These are phyloP conservation scores for Colletotrichum tabaci DNA, from an alignment of 2,329 filamentous ascomycete species.

Conservation along the genomic window DNA sequence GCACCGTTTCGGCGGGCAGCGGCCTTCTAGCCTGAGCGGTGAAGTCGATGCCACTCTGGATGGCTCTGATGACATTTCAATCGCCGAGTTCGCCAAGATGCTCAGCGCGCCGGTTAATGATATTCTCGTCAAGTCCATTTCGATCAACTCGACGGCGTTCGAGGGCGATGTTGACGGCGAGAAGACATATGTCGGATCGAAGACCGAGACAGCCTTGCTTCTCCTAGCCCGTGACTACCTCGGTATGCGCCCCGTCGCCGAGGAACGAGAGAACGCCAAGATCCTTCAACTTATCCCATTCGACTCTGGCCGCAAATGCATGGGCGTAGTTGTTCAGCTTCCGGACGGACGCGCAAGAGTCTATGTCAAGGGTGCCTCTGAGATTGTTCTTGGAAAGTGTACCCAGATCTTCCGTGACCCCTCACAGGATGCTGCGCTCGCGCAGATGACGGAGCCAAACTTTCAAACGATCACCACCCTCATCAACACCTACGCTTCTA, in stretches of 20 bases:
- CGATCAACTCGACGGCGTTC: constrained; percentile 81
- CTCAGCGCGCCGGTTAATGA: constrained; percentile 65
- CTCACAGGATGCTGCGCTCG: constrained; percentile 58
- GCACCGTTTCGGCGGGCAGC: constrained; percentile 67
- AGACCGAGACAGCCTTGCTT: constrained; percentile 83
- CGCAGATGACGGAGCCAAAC: constrained; percentile 66
- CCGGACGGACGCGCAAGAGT: constrained; percentile 68
- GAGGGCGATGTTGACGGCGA: constrained; percentile 80
- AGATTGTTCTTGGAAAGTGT: constrained; percentile 74
- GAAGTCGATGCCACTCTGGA: constrained; percentile 47
- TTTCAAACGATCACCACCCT: constrained; percentile 72
- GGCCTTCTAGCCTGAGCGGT: constrained; percentile 47
- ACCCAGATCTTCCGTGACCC: constrained; percentile 66
- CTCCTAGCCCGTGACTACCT: constrained; percentile 77
- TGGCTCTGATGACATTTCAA: constrained; percentile 55
- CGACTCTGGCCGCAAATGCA: constrained; percentile 82
- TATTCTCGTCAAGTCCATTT: constrained; percentile 71
- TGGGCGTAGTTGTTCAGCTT: constrained; percentile 71
- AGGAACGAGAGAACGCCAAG: constrained; percentile 73
- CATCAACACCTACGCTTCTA: constrained; percentile 83
- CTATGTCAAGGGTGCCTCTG: constrained; percentile 76
- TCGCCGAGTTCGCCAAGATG: constrained; percentile 62
- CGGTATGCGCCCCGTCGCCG: constrained; percentile 75
- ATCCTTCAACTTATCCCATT: constrained; percentile 81
- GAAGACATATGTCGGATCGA: constrained; percentile 80